Evolutionary conservation across 148 eudicot genomes (phyloP), one percentile per base, ranked within the genome.

Genomic region (Camellia granthamiana): DNA sequence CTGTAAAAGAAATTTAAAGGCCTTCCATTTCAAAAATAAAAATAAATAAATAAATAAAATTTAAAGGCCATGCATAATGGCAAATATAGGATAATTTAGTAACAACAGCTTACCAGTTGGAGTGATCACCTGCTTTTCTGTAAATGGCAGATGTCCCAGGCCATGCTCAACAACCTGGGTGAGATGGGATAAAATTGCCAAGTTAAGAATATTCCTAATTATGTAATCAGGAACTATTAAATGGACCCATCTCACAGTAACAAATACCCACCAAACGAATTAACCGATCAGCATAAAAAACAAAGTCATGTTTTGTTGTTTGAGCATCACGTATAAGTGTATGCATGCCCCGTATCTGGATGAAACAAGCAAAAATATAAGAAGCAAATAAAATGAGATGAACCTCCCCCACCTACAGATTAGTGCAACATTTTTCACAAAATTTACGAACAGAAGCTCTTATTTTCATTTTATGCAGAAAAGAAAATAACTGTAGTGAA

Each of bases 161-260:
- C 98, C 98, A 88, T 95, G 97, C 81, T 95, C 98, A 67, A 95
- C 98, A 80, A 95, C 97, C 97, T 95, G 84, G 51, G 47, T 16
- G 41, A 75, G 58, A 56, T 11, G 76, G 58, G 55, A 58, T 55
- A 74, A 80, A 74, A 65, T 54, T 15, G 44, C 30, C 13, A 42
- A 51, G n/a, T 38, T 30, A 73, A 59, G 59, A 21, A 49, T 80
- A 21, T 41, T 19, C 56, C 49, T 13, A 80, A 11, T 21, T 19
- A 44, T 14, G 58, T 18, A 74, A 23, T 54, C 67, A 79, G 75
- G 43, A 41, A 44, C 64, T 54, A 69, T n/a, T 42, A 65, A 76
- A 76, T 54, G 11, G 78, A 52, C 46, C 55, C 16, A 63, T 64
- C n/a, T 54, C 19, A 64, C 15, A n/a, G 10, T 59, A 43, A 69